A percentile compares a stretch with the other conserved stretches of the same genome.
Conservation (phyloP, 768 basidiomycete genomes). For the Mycena haematopus region DNA sequence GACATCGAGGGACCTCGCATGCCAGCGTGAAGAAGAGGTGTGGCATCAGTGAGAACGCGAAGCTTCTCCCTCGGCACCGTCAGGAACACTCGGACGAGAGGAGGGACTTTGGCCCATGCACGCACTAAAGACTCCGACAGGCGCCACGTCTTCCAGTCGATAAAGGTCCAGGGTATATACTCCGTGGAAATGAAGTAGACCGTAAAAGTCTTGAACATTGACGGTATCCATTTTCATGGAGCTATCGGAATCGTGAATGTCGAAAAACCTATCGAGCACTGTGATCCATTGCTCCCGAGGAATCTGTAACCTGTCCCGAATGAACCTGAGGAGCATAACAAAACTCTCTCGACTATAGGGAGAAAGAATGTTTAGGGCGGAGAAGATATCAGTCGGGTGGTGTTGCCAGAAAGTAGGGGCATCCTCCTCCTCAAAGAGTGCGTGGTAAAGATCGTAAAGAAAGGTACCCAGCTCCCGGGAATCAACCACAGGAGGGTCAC, state of each 20-base stretch:
- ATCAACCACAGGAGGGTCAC: conserved; percentile 29
- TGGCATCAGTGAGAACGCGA: not conserved
- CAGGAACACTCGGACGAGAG: conserved; percentile 26
- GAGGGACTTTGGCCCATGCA: conserved; percentile 23
- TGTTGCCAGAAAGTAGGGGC: conserved; percentile 30
- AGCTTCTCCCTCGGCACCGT: conserved; percentile 29
- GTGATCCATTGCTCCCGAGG: conserved; percentile 37
- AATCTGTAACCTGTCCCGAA: conserved; percentile 37
- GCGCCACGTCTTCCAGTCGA: conserved; percentile 16
- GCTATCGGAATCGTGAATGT: conserved; percentile 28
- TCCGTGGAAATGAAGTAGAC: conserved; percentile 42
- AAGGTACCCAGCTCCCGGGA: conserved; percentile 41
- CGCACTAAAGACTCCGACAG: conserved; percentile 28
- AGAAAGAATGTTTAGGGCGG: conserved; percentile 29
- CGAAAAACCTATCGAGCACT: conserved; percentile 40
- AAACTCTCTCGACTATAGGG: conserved; percentile 50
- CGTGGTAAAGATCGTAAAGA: conserved; percentile 46
- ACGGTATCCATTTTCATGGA: conserved; percentile 38
- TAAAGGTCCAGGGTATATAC: conserved; percentile 35
- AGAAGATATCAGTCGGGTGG: conserved; percentile 14
- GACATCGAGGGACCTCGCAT: conserved; percentile 19
- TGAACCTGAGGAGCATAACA: conserved; percentile 39
- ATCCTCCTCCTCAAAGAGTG: conserved; percentile 46
- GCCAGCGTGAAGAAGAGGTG: conserved; percentile 23
- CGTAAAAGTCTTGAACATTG: conserved; percentile 47